Evolutionary conservation across 306 rosid genomes (phyloP).

Genomic region (Leucaena leucocephala): DNA sequence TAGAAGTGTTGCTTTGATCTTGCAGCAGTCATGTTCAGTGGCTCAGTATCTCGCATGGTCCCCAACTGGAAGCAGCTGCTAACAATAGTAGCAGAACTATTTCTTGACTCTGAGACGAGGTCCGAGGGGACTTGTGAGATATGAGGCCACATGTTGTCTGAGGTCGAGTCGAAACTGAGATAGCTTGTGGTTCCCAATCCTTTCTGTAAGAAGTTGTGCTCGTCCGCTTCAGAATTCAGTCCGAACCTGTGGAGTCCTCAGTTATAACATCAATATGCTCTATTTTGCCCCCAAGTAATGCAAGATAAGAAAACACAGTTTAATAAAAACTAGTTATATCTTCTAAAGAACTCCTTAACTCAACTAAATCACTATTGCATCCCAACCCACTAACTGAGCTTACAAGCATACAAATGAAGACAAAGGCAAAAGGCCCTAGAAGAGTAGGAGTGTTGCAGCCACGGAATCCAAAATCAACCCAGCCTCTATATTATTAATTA

Average conservation of each 20-base stretch:
- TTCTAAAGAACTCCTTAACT: not conserved
- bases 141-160: constrained; percentile 58
- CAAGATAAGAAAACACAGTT: constrained; percentile 22
- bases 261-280: constrained; percentile 25
- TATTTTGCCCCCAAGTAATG: constrained; percentile 1
- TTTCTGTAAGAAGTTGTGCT: constrained; percentile 52
- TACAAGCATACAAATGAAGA: not conserved
- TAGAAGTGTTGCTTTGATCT: constrained; percentile 51
- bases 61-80: constrained; percentile 47
- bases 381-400: not conserved
- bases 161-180: constrained; percentile 49
- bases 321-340: not conserved
- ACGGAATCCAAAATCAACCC: constrained; percentile 6
- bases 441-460: not conserved
- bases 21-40: constrained; percentile 41
- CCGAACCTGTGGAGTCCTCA: constrained; percentile 47
- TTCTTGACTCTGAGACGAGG: constrained; percentile 49
- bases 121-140: constrained; percentile 44
- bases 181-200: constrained; percentile 51
- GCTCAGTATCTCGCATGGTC: constrained; percentile 45
- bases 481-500: not conserved
- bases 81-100: constrained; percentile 39
- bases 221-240: constrained; percentile 50
- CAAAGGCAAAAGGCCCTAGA: not conserved
- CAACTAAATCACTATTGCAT: not conserved